phyloP scores from a whole-genome alignment of 768 basidiomycete species.

The Mycena crocata region DNA sequence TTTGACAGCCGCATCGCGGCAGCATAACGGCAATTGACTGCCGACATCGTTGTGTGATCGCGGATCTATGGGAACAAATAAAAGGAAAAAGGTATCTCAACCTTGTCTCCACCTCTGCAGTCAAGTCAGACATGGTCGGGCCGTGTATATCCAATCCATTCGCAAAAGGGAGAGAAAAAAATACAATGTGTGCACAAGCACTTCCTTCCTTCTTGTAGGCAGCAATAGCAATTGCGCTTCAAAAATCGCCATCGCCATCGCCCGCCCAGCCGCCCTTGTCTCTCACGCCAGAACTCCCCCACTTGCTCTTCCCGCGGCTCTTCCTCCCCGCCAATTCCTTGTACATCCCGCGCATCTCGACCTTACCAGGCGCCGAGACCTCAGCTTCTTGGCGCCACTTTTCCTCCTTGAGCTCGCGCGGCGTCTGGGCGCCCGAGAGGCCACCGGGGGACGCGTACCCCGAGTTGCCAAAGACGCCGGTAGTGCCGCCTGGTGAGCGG shows the following conservation, averaged over 20 bases:
- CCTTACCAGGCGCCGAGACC: slow-evolving; percentile 70
- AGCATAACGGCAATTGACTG: no score
- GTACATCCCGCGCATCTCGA: slow-evolving; percentile 92
- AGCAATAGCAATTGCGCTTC: no score
- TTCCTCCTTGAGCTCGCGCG: slow-evolving; percentile 82
- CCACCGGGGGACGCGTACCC: slow-evolving; percentile 62
- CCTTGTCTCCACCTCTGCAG: no score
- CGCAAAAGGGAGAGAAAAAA: no score
- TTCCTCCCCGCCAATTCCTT: slow-evolving; percentile 92
- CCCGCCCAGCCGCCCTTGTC: slow-evolving; percentile 84
- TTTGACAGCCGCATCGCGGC: no score
- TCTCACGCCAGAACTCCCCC: slow-evolving; percentile 69
- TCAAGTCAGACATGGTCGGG: no score
- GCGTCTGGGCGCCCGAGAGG: slow-evolving; percentile 86
- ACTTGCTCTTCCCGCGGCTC: slow-evolving; percentile 76
- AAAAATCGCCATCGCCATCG: slow-evolving; percentile 33
- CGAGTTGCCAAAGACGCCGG: slow-evolving; percentile 51
- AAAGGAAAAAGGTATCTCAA: no score
- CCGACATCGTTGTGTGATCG: no score
- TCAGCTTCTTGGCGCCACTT: slow-evolving; percentile 73
- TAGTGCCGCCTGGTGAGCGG: slow-evolving; percentile 51
- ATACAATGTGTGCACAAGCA: no score
- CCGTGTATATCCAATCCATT: no score
- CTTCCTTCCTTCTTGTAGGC: no score
- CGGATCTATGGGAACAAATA: no score